Evolutionary conservation across 2,329 filamentous ascomycete species (phyloP).

Genomic region (Didymella lethalis): DNA sequence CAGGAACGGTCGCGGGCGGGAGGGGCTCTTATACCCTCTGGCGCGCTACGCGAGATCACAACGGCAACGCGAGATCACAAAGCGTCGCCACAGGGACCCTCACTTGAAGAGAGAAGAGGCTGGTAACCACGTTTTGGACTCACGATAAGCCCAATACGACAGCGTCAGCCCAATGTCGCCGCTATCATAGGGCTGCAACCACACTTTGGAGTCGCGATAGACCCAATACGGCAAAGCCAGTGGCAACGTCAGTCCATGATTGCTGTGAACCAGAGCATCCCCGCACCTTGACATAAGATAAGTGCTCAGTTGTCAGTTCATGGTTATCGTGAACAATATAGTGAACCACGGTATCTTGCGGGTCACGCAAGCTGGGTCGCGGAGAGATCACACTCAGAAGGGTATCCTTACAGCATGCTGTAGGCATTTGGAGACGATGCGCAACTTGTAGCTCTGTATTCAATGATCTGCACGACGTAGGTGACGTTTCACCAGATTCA

Average conservation of each 20-base stretch:
- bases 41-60: too few relatives aligned
- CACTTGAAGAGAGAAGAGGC: too few relatives aligned
- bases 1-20: constrained; percentile 21
- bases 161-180: background rate
- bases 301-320: background rate
- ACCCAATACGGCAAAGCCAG: background rate
- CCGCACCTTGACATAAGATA: too few relatives aligned
- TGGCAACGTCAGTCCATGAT: background rate
- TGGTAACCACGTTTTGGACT: too few relatives aligned
- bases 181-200: background rate
- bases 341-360: background rate
- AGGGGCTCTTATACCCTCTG: constrained; percentile 3
- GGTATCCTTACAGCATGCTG: background rate
- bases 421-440: background rate
- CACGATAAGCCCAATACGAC: background rate
- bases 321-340: background rate
- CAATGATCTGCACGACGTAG: background rate
- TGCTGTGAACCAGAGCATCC: background rate
- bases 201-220: background rate
- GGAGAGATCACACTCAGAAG: background rate
- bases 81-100: too few relatives aligned
- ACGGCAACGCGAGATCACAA: too few relatives aligned
- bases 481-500: constrained; percentile 13
- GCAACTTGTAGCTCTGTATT: too few relatives aligned
- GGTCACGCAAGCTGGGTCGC: background rate